Evolutionary conservation across 768 basidiomycete species (phyloP).

Genomic region (Russula dissimulans): DNA sequence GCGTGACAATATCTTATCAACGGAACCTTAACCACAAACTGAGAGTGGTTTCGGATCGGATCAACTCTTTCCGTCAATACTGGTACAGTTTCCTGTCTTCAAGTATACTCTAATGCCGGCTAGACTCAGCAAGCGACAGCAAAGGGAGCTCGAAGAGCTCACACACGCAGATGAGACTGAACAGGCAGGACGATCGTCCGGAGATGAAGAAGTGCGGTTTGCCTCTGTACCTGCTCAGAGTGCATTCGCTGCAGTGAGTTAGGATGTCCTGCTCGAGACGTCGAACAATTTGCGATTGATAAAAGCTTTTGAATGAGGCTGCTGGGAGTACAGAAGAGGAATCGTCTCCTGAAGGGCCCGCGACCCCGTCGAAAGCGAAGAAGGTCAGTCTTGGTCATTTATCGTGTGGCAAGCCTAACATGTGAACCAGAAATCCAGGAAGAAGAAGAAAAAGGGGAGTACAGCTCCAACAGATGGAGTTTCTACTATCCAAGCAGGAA

Average conservation of each 20-base stretch:
- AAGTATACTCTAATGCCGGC: conserved; percentile 44
- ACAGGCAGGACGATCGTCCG: conserved; percentile 28
- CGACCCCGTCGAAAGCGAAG: conserved; percentile 17
- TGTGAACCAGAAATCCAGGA: conserved; percentile 27
- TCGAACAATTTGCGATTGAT: not conserved
- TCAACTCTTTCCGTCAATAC: too few species aligned
- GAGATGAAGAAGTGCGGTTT: conserved; percentile 20
- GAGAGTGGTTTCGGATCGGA: not conserved
- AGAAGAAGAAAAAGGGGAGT: conserved; percentile 31
- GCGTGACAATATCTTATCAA: too few species aligned
- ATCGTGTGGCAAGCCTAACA: not conserved
- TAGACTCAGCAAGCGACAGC: conserved; percentile 75
- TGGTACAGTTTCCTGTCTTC: not conserved
- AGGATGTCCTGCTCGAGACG: not conserved
- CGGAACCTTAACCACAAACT: not conserved
- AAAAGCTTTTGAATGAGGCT: conserved; percentile 12
- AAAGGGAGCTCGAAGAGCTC: conserved; percentile 77
- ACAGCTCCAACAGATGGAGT: not conserved
- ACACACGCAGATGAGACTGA: conserved; percentile 38
- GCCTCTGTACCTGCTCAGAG: not conserved
- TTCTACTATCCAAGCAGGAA: conserved; percentile 1
- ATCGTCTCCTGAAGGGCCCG: not conserved
- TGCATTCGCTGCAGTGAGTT: conserved; percentile 19
- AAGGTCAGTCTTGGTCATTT: conserved; percentile 5
- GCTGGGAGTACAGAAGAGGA: conserved; percentile 1